Evolutionary conservation across 805 yeast species (phyloP).

Genomic region (Priceomyces haplophilus): DNA sequence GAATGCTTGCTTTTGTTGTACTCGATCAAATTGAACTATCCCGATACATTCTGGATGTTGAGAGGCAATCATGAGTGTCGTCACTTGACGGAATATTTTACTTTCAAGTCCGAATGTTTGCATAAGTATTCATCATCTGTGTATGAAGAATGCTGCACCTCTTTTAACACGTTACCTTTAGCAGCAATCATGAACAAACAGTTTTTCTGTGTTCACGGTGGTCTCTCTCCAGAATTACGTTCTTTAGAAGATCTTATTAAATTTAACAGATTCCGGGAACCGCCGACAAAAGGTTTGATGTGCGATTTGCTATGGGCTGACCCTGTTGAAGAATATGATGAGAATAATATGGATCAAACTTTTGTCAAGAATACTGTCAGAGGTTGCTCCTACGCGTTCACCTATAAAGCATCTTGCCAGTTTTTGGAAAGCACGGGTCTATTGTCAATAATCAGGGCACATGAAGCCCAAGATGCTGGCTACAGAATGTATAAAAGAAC

Average conservation of each 20-base stretch:
- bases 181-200: slow-evolving; percentile 93
- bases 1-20: slow-evolving; percentile 78
- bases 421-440: slow-evolving; percentile 77
- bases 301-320: slow-evolving; percentile 97
- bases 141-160: slow-evolving; percentile 69
- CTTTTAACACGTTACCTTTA: slow-evolving; percentile 84
- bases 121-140: slow-evolving; percentile 69
- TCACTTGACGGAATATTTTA: slow-evolving; percentile 90
- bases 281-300: slow-evolving; percentile 90
- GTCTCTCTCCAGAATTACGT: slow-evolving; percentile 80
- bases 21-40: slow-evolving; percentile 74
- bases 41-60: slow-evolving; percentile 70
- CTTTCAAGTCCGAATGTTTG: slow-evolving; percentile 85
- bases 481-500: slow-evolving; percentile 91
- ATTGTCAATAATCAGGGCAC: slow-evolving; percentile 87
- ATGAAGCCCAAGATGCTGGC: slow-evolving; percentile 97
- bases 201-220: slow-evolving; percentile 96
- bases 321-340: slow-evolving; percentile 81
- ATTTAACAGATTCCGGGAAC: slow-evolving; percentile 82
- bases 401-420: slow-evolving; percentile 76
- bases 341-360: slow-evolving; percentile 39
- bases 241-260: slow-evolving; percentile 64
- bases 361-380: slow-evolving; percentile 71
- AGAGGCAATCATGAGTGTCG: slow-evolving; percentile 95
- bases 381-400: slow-evolving; percentile 90